These are phyloP conservation scores for Ramularia collo-cygni DNA, from an alignment of 2,329 filamentous ascomycete genomes.

Conservation along the genomic window DNA sequence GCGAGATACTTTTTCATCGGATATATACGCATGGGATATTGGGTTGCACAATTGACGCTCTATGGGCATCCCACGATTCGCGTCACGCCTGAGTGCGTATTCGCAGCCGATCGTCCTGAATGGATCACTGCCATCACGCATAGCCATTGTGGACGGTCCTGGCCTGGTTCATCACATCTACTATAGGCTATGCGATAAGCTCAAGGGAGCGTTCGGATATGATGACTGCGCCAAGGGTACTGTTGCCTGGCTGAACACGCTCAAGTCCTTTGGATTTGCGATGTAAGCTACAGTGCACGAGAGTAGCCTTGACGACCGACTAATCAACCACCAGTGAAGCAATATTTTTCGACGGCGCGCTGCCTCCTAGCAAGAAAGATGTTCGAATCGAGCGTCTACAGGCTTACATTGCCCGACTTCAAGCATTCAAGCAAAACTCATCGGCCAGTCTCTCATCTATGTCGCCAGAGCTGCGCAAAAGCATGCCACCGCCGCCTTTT, in stretches of 20 bases:
- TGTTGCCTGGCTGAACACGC: conserved; percentile 55
- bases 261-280: conserved; percentile 49
- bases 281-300: conserved; percentile 48
- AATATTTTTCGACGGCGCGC: conserved; percentile 80
- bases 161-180: conserved; percentile 69
- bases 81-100: conserved; percentile 15
- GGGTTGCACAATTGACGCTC: too few species aligned
- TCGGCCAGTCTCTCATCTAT: conserved; percentile 14
- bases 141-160: conserved; percentile 66
- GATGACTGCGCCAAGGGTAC: conserved; percentile 53
- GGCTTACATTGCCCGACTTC: conserved; percentile 51
- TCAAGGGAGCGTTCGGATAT: conserved; percentile 38
- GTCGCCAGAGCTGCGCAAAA: conserved; percentile 18
- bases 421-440: conserved; percentile 36
- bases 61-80: conserved; percentile 23
- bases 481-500: conserved; percentile 56
- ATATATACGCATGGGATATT: too few species aligned
- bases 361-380: conserved; percentile 60
- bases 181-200: conserved; percentile 30
- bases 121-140: conserved; percentile 5
- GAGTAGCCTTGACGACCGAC: conserved; percentile 5
- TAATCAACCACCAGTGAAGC: conserved; percentile 43
- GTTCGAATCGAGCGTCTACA: conserved; percentile 57
- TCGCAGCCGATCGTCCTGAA: conserved; percentile 8
- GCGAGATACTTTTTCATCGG: too few species aligned